phyloP scores from a whole-genome alignment of 2,329 filamentous ascomycete species.

The Ascomycota sp. region DNA sequence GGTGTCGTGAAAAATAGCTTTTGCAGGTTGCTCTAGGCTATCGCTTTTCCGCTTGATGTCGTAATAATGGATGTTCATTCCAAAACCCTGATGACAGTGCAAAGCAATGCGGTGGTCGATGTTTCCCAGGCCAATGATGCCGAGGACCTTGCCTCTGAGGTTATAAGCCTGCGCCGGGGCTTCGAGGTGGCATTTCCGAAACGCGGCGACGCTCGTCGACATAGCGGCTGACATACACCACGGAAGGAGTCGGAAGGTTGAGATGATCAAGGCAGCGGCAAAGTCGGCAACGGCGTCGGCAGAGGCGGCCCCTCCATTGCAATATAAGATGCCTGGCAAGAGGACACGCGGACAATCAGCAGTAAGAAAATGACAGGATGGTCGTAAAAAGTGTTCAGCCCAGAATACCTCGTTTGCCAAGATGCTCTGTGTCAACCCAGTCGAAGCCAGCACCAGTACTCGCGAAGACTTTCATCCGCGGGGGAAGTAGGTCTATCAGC shows the following conservation, averaged over 20 bases:
- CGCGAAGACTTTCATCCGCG: slow-evolving; percentile 37
- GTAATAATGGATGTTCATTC: slow-evolving; percentile 45
- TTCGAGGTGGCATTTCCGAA: slow-evolving; percentile 36
- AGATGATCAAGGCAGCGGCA: slow-evolving; percentile 46
- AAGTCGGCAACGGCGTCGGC: slow-evolving; percentile 57
- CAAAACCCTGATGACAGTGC: slow-evolving; percentile 29
- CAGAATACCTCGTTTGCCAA: slow-evolving; percentile 35
- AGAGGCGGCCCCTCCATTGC: slow-evolving; percentile 50
- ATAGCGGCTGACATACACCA: slow-evolving; percentile 41
- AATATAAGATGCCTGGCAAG: slow-evolving; percentile 40
- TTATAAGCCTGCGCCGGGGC: slow-evolving; percentile 42
- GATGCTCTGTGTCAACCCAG: slow-evolving; percentile 40
- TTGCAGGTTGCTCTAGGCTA: slow-evolving; percentile 18
- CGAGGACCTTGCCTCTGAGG: slow-evolving; percentile 38
- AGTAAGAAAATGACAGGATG: neutral
- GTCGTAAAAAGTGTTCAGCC: no score
- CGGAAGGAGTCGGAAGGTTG: slow-evolving; percentile 45
- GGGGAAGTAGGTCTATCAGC: slow-evolving; percentile 33
- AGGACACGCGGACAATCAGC: neutral
- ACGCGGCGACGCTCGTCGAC: slow-evolving; percentile 15
- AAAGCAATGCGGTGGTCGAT: slow-evolving; percentile 43
- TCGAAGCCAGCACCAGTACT: slow-evolving; percentile 46
- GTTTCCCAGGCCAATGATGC: slow-evolving; percentile 49
- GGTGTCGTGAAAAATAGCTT: slow-evolving; percentile 27
- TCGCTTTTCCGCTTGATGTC: slow-evolving; percentile 31